phyloP scores from a whole-genome alignment of 2,329 filamentous ascomycete species.

The Thermoascus crustaceus region DNA sequence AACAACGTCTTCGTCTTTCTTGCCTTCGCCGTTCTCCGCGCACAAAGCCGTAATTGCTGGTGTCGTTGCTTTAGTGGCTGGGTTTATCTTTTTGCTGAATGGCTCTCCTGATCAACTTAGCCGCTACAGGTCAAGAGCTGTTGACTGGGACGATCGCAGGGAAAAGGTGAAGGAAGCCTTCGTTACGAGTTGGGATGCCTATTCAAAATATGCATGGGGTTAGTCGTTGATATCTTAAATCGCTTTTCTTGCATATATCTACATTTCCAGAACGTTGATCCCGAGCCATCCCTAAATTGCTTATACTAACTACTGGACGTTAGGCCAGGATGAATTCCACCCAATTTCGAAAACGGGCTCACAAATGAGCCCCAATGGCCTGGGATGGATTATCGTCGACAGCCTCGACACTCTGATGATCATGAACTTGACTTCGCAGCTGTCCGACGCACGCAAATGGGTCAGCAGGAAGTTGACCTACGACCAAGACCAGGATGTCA shows the following conservation, averaged over 20 bases:
- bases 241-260: background rate
- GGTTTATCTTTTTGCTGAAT: no score
- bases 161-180: conserved; percentile 84
- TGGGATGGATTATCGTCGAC: conserved; percentile 98
- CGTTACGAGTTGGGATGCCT: conserved; percentile 83
- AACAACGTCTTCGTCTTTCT: no score
- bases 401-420: conserved; percentile 93
- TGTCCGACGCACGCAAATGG: conserved; percentile 83
- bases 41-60: no score
- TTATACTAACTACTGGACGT: no score
- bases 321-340: conserved; percentile 64
- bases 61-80: no score
- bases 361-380: conserved; percentile 78
- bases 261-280: no score
- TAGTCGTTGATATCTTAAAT: conserved; percentile 17
- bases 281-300: no score
- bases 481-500: conserved; percentile 73
- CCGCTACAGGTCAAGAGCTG: no score
- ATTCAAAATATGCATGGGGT: conserved; percentile 93
- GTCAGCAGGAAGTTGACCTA: conserved; percentile 72
- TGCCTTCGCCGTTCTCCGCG: no score
- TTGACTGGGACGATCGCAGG: conserved; percentile 70
- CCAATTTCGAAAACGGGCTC: conserved; percentile 69
- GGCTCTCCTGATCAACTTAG: no score
- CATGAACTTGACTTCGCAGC: conserved; percentile 87